Evolutionary conservation across 345 rosid species (phyloP).

Genomic region (Arabidopsis arenosa): DNA sequence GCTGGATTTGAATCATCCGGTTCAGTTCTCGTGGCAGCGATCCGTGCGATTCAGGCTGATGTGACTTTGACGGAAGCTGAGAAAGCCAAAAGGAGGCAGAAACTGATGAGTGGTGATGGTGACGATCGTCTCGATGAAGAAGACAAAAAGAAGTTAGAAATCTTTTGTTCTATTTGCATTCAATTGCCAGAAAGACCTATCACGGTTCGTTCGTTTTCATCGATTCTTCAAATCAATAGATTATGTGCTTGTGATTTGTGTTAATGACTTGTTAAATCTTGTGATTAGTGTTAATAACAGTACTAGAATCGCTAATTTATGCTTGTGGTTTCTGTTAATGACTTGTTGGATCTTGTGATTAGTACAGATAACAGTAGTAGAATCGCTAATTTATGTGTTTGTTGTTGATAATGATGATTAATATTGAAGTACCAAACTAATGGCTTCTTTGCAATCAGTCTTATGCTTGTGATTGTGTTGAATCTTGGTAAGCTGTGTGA

Average conservation of each 20-base stretch:
- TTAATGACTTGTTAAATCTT: background rate
- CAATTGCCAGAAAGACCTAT: slow-evolving; percentile 67
- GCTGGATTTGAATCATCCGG: too few species aligned
- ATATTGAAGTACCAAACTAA: too few species aligned
- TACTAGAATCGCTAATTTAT: background rate
- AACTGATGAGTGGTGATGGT: slow-evolving; percentile 48
- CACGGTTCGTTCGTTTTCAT: background rate
- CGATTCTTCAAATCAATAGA: background rate
- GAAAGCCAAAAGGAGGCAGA: slow-evolving; percentile 58
- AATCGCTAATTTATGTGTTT: too few species aligned
- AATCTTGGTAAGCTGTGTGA: too few species aligned
- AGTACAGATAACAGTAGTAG: too few species aligned
- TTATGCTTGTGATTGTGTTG: background rate
- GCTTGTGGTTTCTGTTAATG: background rate
- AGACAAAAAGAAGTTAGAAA: background rate
- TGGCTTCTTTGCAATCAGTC: background rate
- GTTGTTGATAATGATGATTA: background rate
- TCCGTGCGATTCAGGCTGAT: slow-evolving; percentile 56
- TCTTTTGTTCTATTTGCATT: slow-evolving; percentile 59
- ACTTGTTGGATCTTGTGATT: background rate
- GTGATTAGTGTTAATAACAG: background rate
- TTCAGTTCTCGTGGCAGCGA: background rate
- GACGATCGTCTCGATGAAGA: slow-evolving; percentile 6
- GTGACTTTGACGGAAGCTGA: slow-evolving; percentile 47
- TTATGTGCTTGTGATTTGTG: background rate